Percentiles rank a stretch among this genome's conserved stretches.
These are phyloP conservation scores for Kockovaella imperatae DNA, from an alignment of 768 basidiomycete genomes.

Conservation along the genomic window DNA sequence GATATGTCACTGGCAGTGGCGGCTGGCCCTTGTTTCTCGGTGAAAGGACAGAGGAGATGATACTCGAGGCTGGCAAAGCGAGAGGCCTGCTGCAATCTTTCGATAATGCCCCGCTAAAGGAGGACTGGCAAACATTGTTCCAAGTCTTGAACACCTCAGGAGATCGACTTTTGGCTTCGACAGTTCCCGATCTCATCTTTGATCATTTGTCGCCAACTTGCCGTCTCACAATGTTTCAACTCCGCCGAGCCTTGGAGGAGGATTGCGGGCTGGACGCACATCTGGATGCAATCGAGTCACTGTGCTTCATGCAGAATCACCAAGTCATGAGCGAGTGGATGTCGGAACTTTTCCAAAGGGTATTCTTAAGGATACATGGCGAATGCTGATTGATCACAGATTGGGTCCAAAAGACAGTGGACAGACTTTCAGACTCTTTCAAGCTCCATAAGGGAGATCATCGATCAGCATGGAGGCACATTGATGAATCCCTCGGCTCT, in stretches of 20 bases:
- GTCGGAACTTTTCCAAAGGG: slow-evolving; percentile 20
- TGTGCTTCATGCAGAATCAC: slow-evolving; percentile 13
- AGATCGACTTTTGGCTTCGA: not conserved
- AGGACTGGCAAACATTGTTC: slow-evolving; percentile 7
- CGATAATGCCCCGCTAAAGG: not conserved
- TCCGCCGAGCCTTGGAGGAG: slow-evolving; percentile 24
- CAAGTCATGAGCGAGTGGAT: slow-evolving; percentile 28
- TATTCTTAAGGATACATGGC: not conserved
- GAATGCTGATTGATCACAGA: slow-evolving; percentile 9
- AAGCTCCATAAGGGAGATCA: slow-evolving; percentile 19
- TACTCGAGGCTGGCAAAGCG: slow-evolving; percentile 35
- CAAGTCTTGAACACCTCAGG: slow-evolving; percentile 3
- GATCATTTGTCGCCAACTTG: slow-evolving; percentile 15
- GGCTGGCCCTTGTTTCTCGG: slow-evolving; percentile 32
- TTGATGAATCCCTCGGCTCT: slow-evolving; percentile 33
- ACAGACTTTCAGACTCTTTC: slow-evolving; percentile 29
- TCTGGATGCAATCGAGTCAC: slow-evolving; percentile 35
- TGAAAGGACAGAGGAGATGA: slow-evolving; percentile 2
- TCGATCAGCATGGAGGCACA: slow-evolving; percentile 5
- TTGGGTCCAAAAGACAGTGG: slow-evolving; percentile 17
- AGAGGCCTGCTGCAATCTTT: slow-evolving; percentile 22
- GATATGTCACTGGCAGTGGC: slow-evolving; percentile 13
- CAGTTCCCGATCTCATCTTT: slow-evolving; percentile 4
- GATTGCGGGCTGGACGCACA: slow-evolving; percentile 35
- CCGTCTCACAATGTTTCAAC: slow-evolving; percentile 16